These are phyloP conservation scores for Pythium oligandrum DNA, from an alignment of 352 stramenopile species.

Conservation along the genomic window DNA sequence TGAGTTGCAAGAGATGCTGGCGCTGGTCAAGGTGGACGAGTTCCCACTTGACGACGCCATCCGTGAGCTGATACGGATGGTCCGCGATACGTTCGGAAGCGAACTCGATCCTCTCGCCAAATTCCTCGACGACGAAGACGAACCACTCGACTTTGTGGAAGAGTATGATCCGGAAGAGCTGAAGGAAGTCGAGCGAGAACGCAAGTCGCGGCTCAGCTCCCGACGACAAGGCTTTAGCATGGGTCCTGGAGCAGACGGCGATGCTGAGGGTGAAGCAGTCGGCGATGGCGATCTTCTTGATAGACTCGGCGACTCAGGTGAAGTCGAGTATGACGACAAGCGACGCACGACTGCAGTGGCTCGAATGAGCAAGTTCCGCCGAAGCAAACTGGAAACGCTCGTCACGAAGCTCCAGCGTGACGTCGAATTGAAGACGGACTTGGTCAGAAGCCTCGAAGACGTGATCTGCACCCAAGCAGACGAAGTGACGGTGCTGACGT, in stretches of 20 bases:
- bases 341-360: conserved; percentile 24
- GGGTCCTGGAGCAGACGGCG: conserved; percentile 3
- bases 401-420: conserved; percentile 60
- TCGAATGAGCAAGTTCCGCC: conserved; percentile 60
- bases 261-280: conserved; percentile 6
- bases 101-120: conserved; percentile 34
- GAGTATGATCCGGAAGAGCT: conserved; percentile 54
- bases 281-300: neutral
- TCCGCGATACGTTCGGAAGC: conserved; percentile 50
- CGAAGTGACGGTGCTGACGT: conserved; percentile 34
- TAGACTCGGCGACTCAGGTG: neutral
- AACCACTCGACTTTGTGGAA: conserved; percentile 52
- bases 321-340: conserved; percentile 6
- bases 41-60: conserved; percentile 76
- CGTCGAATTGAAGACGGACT: conserved; percentile 32
- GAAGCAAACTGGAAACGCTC: conserved; percentile 60
- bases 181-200: conserved; percentile 24
- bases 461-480: conserved; percentile 55
- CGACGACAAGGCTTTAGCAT: conserved; percentile 15
- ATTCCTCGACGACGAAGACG: conserved; percentile 60
- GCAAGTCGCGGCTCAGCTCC: conserved; percentile 9
- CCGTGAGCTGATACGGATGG: conserved; percentile 58
- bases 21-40: conserved; percentile 68
- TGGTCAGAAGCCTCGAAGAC: conserved; percentile 42
- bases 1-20: conserved; percentile 59